Evolutionary conservation across 371 early-diverging fungal species (phyloP), one percentile per base, ranked within the genome.

Genomic region (Smittium mucronatum): DNA sequence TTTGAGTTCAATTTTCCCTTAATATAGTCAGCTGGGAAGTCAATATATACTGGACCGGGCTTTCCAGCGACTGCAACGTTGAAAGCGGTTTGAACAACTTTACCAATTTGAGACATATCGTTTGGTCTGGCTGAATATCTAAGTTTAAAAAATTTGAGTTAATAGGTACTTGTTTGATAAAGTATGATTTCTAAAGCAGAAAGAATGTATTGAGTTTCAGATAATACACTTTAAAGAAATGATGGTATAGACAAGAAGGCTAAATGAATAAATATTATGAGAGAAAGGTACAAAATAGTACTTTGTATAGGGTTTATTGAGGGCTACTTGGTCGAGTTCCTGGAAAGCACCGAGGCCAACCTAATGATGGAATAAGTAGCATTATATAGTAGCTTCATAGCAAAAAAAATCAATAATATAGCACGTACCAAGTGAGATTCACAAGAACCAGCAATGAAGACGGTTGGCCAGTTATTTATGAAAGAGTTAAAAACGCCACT

Each of bases 291-390:
- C 30, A 35, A 68, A 29, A 60, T 59, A 15, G 5, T 69, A 82
- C 78, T 91, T 91, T 64, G 88, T 81, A 64, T 88, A 86, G 28
- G 82, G 85, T 33, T 79, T 72, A 71, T 83, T 82, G 30, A 84
- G 84, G 66, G 84, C 87, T 0, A 90, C 86, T 77, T 91, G 92
- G 70, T 81, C 82, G 28, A 85, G 76, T 70, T 91, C 92, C 78
- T 91, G 92, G 74, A 91, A 91, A 0, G 88, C 90, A 1, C 92
- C 92, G 70, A 80, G 81, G 57, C 86, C 87, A 63, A 76, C 78
- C 68, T 68, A 25, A 34, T 11, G 21, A 47, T 47, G 47, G 21
- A 47, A 47, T n/a, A n/a, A n/a, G n/a, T n/a, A n/a, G 47, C 21
- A 47, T 47, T 11, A 47, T 47, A 47, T 47, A 21, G 21, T 11